These are phyloP conservation scores for Eucalyptus regnans DNA, from an alignment of 345 rosid genomes.

Conservation along the genomic window DNA sequence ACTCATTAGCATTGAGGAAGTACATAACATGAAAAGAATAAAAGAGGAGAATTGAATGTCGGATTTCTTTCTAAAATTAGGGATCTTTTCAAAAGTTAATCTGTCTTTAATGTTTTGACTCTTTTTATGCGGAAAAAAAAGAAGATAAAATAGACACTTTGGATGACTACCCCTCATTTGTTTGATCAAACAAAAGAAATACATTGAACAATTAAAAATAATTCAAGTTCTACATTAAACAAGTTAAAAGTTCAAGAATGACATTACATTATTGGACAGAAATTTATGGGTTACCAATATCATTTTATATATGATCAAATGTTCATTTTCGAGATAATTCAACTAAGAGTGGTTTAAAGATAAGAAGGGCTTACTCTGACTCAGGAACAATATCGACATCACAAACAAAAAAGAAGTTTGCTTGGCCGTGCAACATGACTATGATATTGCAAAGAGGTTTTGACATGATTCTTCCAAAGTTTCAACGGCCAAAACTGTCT, in stretches of 20 bases:
- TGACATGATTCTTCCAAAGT: not conserved
- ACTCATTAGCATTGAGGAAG: not conserved
- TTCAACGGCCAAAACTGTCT: not conserved
- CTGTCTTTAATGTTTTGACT: not conserved
- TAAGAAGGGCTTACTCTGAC: not conserved
- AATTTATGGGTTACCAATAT: too few relatives aligned
- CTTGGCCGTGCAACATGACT: too few relatives aligned
- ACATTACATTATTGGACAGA: fast-evolving
- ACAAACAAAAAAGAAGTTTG: not conserved
- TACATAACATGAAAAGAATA: not conserved
- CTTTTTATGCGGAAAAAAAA: not conserved
- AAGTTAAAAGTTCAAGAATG: too few relatives aligned
- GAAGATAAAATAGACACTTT: too few relatives aligned
- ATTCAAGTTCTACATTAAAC: too few relatives aligned
- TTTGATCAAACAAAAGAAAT: not conserved
- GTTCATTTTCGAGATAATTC: not conserved
- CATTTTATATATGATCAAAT: not conserved
- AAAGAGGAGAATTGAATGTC: not conserved
- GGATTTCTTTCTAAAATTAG: not conserved
- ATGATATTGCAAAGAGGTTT: not conserved
- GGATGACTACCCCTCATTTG: not conserved
- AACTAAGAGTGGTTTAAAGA: not conserved
- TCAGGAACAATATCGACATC: not conserved
- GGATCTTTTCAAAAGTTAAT: too few relatives aligned
- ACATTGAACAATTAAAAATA: too few relatives aligned